Evolutionary conservation across 176 grass and related monocot genomes (phyloP).

Genomic region (Rhipidocladum racemiflorum): DNA sequence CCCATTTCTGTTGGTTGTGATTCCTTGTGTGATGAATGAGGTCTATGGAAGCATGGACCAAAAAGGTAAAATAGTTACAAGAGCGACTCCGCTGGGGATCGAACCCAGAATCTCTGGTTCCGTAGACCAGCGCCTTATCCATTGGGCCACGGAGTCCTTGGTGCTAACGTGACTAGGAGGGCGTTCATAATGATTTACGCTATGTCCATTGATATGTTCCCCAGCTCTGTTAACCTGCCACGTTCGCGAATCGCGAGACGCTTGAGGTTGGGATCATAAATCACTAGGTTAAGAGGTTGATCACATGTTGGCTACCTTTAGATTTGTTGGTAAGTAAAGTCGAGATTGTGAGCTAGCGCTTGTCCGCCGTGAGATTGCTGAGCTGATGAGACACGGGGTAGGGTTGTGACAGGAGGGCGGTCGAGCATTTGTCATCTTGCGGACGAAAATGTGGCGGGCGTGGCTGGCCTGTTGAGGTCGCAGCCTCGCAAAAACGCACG

Average conservation of each 20-base stretch:
- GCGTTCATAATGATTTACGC: accelerated
- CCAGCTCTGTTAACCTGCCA: neutral
- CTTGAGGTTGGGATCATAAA: neutral
- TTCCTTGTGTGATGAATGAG: too few species aligned
- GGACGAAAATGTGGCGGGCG: neutral
- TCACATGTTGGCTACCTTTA: neutral
- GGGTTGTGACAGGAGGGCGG: too few species aligned
- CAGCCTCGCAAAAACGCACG: too few species aligned
- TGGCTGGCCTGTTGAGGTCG: too few species aligned
- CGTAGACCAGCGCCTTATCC: slow-evolving; percentile 97
- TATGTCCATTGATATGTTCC: neutral
- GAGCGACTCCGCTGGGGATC: slow-evolving; percentile 94
- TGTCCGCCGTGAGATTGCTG: neutral
- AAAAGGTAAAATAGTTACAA: too few species aligned
- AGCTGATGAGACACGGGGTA: neutral
- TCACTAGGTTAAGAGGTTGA: neutral
- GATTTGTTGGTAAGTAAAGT: neutral
- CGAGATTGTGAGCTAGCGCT: neutral
- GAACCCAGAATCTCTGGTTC: slow-evolving; percentile 99
- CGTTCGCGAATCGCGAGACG: neutral
- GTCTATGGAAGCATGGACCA: slow-evolving; percentile 17
- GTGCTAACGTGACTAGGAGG: accelerated
- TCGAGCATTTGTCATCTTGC: neutral
- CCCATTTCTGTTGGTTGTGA: neutral
- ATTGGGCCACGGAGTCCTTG: slow-evolving; percentile 56